Evolutionary conservation across 352 stramenopile genomes (phyloP).

Genomic region (Pythium chondricola): DNA sequence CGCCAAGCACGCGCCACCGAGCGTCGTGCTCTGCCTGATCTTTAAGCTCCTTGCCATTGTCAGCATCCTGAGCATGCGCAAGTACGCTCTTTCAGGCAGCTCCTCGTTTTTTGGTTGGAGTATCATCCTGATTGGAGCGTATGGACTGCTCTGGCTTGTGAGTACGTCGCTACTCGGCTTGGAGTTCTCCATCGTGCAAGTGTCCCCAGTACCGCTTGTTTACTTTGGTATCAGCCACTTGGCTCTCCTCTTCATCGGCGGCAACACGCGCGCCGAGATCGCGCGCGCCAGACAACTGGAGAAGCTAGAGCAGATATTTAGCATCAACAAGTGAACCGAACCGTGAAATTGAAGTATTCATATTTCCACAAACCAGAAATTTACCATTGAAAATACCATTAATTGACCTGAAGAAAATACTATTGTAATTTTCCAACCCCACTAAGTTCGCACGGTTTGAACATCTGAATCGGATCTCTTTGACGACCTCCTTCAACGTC

Average conservation of each 20-base stretch:
- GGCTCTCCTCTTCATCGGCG: slow-evolving; percentile 30
- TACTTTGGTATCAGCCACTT: slow-evolving; percentile 30
- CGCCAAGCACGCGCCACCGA: not conserved
- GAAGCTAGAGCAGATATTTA: slow-evolving; percentile 38
- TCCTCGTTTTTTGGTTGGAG: slow-evolving; percentile 17
- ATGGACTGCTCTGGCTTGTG: slow-evolving; percentile 33
- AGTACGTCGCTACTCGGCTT: slow-evolving; percentile 20
- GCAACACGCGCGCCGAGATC: slow-evolving; percentile 47
- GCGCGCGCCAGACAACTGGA: slow-evolving; percentile 42
- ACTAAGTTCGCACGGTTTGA: too few species aligned
- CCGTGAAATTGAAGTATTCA: too few species aligned
- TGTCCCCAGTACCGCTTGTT: slow-evolving; percentile 31
- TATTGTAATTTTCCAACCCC: too few species aligned
- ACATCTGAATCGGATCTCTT: too few species aligned
- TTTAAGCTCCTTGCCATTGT: slow-evolving; percentile 36
- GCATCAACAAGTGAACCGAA: slow-evolving; percentile 7
- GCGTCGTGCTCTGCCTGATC: slow-evolving; percentile 22
- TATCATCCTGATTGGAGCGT: slow-evolving; percentile 29
- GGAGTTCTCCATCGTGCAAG: slow-evolving; percentile 30
- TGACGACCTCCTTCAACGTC: too few species aligned
- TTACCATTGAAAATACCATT: too few species aligned
- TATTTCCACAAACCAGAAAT: too few species aligned
- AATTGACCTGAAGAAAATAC: too few species aligned
- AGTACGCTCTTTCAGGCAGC: slow-evolving; percentile 27
- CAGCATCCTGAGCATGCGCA: slow-evolving; percentile 29